Evolutionary conservation across 768 basidiomycete species (phyloP).

Genomic region (Termitomyces sp.): DNA sequence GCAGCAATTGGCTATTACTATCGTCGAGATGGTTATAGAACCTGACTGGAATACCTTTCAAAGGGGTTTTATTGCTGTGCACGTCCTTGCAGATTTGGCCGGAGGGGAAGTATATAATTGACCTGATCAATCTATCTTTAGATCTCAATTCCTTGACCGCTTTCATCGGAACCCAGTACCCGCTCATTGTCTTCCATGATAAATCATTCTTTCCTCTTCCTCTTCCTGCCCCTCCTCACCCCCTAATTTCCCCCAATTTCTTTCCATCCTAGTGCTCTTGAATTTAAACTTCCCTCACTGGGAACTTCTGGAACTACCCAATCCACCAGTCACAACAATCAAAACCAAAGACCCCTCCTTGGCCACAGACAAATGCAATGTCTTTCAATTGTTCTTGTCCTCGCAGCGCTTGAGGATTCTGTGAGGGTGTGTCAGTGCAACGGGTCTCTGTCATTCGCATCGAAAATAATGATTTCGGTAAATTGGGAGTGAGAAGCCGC

Average conservation of each 20-base stretch:
- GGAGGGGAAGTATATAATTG: too few species aligned
- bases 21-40: too few species aligned
- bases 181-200: too few species aligned
- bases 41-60: too few species aligned
- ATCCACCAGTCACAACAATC: conserved; percentile 12
- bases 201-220: too few species aligned
- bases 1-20: too few species aligned
- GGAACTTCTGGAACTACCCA: conserved; percentile 12
- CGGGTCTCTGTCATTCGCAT: conserved; percentile 1
- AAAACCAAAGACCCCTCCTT: conserved; percentile 45
- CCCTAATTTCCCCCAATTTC: neutral
- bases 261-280: conserved; percentile 19
- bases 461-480: neutral
- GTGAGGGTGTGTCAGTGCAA: conserved; percentile 8
- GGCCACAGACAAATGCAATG: conserved; percentile 42
- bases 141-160: too few species aligned
- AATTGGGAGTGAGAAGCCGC: conserved; percentile 8
- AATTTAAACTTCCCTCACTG: conserved; percentile 18
- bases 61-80: too few species aligned
- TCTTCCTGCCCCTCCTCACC: too few species aligned
- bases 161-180: too few species aligned
- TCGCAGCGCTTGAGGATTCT: conserved; percentile 25
- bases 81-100: too few species aligned
- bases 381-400: conserved; percentile 47
- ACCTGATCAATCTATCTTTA: too few species aligned